Conservation (phyloP, 2,329 filamentous ascomycete species). For the Chrysoporthe puriensis region DNA sequence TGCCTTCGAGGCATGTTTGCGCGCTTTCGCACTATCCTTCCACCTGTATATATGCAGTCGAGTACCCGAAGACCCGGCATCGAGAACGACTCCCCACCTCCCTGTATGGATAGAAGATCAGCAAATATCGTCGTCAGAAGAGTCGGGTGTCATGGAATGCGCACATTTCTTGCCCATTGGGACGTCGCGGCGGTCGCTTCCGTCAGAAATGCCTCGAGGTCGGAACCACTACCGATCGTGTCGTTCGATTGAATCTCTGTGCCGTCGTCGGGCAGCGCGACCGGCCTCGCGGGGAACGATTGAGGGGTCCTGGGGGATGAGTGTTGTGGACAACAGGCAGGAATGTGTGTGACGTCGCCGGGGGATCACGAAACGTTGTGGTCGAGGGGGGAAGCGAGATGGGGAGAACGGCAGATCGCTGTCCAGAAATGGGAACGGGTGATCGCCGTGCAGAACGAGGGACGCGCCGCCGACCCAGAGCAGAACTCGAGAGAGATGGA, state of each 20-base stretch:
- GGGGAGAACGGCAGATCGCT: slow-evolving; percentile 14
- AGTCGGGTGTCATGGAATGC: background rate
- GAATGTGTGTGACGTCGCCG: background rate
- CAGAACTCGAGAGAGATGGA: background rate
- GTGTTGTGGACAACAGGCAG: background rate
- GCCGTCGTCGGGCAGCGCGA: background rate
- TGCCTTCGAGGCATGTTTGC: slow-evolving; percentile 60
- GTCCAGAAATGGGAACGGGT: slow-evolving; percentile 19
- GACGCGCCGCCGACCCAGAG: slow-evolving; percentile 10
- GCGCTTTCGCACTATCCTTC: slow-evolving; percentile 74
- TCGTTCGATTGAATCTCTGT: slow-evolving; percentile 1
- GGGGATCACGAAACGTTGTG: background rate
- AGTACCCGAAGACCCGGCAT: slow-evolving; percentile 97
- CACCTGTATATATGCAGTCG: slow-evolving; percentile 93
- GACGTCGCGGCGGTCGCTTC: slow-evolving; percentile 19
- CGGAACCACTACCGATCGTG: background rate
- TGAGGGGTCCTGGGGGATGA: background rate
- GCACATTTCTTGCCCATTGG: slow-evolving; percentile 31
- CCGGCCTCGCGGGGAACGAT: background rate
- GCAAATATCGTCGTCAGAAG: background rate
- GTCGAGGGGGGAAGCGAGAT: background rate
- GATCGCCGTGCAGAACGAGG: slow-evolving; percentile 23
- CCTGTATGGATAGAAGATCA: slow-evolving; percentile 42
- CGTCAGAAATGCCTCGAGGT: slow-evolving; percentile 4
- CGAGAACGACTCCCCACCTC: slow-evolving; percentile 91